phyloP scores from a whole-genome alignment of 495 filamentous ascomycete genomes.

The Immersiella caudata region DNA sequence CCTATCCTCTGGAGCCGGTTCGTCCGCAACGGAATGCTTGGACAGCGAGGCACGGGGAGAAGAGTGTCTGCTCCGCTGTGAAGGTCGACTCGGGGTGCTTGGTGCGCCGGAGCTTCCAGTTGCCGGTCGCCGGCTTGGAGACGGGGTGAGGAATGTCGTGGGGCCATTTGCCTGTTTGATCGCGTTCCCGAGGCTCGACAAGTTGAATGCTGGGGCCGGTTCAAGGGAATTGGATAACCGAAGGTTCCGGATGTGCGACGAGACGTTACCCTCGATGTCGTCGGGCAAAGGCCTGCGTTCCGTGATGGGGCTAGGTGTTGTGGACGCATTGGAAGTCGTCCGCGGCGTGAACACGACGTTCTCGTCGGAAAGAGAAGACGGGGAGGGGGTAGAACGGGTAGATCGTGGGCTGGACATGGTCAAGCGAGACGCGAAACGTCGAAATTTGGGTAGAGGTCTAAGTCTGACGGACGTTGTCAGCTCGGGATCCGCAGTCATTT shows the following conservation, averaged over 20 bases:
- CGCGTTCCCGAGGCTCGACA: not conserved
- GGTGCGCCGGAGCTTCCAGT: not conserved
- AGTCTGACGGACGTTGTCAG: no score
- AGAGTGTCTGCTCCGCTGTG: slow-evolving; percentile 4
- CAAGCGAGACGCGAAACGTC: no score
- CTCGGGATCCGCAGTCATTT: no score
- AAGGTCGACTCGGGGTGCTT: not conserved
- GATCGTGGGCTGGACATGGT: not conserved
- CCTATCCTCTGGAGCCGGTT: slow-evolving; percentile 38
- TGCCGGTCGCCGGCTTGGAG: no score
- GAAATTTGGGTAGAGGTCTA: no score
- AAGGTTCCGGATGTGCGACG: not conserved
- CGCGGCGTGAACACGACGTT: not conserved
- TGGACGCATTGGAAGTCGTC: not conserved
- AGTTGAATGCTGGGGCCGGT: not conserved
- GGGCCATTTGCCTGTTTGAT: not conserved
- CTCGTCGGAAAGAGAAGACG: not conserved
- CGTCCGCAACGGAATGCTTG: slow-evolving; percentile 38
- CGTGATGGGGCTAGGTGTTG: not conserved
- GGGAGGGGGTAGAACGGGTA: not conserved
- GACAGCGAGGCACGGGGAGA: slow-evolving; percentile 18
- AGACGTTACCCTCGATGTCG: not conserved
- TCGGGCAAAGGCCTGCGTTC: not conserved
- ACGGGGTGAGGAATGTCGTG: no score
- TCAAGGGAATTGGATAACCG: not conserved